These are phyloP conservation scores for Zygoascus meyerae DNA, from an alignment of 1,139 yeast species.

Conservation along the genomic window DNA sequence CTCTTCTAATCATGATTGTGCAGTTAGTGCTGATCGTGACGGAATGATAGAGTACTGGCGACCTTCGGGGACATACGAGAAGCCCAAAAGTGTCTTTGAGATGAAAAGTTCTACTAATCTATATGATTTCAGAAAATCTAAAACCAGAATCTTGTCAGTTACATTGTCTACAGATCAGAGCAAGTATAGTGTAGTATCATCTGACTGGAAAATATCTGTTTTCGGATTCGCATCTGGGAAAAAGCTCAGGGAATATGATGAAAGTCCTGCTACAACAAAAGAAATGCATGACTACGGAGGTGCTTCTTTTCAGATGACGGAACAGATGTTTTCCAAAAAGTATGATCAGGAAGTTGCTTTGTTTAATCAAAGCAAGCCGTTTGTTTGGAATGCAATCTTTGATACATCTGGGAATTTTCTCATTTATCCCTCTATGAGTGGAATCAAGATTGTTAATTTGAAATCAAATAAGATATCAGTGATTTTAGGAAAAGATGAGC, in stretches of 20 bases:
- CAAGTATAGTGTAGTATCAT: constrained; percentile 31
- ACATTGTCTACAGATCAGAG: constrained; percentile 29
- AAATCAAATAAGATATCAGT: constrained; percentile 29
- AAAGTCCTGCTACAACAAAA: constrained; percentile 26
- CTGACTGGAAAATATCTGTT: constrained; percentile 35
- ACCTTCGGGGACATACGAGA: constrained; percentile 22
- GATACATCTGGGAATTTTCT: constrained; percentile 37
- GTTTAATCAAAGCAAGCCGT: constrained; percentile 16
- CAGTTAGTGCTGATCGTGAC: constrained; percentile 37
- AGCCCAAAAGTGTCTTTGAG: constrained; percentile 30
- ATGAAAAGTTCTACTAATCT: constrained; percentile 42
- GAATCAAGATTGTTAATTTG: constrained; percentile 37
- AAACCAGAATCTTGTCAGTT: constrained; percentile 28
- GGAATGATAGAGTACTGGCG: constrained; percentile 47
- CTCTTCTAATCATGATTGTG: constrained; percentile 32
- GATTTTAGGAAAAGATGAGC: constrained; percentile 36
- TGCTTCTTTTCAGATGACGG: constrained; percentile 24
- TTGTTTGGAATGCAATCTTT: constrained; percentile 27
- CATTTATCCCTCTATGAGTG: constrained; percentile 34
- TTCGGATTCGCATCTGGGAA: constrained; percentile 38
- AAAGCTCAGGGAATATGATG: constrained; percentile 34
- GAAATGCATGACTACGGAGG: constrained; percentile 30
- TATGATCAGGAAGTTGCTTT: constrained; percentile 30
- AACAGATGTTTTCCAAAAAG: constrained; percentile 30
- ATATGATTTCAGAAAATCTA: constrained; percentile 37